A percentile compares a stretch with the other conserved stretches of the same genome.
These are phyloP conservation scores for Lupinus albus DNA, from an alignment of 306 rosid species.

Conservation along the genomic window DNA sequence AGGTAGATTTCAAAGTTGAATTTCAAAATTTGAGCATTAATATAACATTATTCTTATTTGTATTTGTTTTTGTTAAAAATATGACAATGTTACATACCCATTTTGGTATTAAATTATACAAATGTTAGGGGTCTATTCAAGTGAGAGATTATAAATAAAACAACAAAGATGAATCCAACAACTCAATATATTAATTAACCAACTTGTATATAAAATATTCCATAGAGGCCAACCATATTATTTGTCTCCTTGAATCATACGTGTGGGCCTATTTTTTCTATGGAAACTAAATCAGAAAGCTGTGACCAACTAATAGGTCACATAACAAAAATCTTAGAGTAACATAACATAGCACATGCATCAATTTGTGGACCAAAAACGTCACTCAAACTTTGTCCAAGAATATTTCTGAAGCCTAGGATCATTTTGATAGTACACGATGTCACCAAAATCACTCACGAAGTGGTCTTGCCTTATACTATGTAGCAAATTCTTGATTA, in stretches of 20 bases:
- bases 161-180: not conserved
- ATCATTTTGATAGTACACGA: conserved; percentile 77
- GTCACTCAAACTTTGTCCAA: conserved; percentile 47
- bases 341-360: not conserved
- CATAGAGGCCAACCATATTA: not conserved
- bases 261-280: not conserved
- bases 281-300: not conserved
- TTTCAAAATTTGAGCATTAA: too few relatives aligned
- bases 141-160: not conserved
- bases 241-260: not conserved
- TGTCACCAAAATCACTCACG: conserved; percentile 73
- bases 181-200: not conserved
- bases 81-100: not conserved
- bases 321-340: not conserved
- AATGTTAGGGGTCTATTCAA: conserved; percentile 1
- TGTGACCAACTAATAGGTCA: not conserved
- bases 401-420: conserved; percentile 45
- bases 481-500: conserved; percentile 57
- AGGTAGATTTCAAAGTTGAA: too few relatives aligned
- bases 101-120: not conserved
- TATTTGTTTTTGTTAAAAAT: not conserved
- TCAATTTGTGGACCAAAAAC: conserved; percentile 25
- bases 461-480: conserved; percentile 81
- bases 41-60: not conserved
- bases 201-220: not conserved